These are phyloP conservation scores for Metschnikowia lunata DNA, from an alignment of 805 yeast species.

Conservation along the genomic window DNA sequence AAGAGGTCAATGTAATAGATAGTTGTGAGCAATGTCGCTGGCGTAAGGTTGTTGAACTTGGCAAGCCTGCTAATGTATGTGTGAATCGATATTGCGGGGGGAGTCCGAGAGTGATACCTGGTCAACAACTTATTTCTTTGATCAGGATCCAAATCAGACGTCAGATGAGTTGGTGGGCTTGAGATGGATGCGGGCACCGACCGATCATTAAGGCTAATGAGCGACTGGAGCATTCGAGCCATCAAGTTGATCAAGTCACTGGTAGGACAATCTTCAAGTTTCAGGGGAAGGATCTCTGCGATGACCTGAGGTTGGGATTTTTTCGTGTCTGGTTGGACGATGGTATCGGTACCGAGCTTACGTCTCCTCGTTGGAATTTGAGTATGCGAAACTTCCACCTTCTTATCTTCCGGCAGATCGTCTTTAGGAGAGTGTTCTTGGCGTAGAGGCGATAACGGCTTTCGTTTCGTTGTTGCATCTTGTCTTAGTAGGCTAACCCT, in stretches of 20 bases:
- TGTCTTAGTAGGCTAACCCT: background rate
- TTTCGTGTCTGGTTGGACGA: slow-evolving; percentile 6
- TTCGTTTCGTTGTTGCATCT: background rate
- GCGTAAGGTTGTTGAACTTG: slow-evolving; percentile 80
- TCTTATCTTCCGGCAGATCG: background rate
- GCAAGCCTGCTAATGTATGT: slow-evolving; percentile 69
- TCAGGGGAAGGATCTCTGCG: slow-evolving; percentile 35
- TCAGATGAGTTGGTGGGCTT: slow-evolving; percentile 19
- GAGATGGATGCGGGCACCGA: slow-evolving; percentile 33
- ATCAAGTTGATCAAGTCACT: slow-evolving; percentile 69
- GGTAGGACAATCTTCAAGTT: slow-evolving; percentile 62
- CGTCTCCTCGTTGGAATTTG: slow-evolving; percentile 9
- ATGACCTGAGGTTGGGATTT: slow-evolving; percentile 14
- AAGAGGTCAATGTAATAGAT: slow-evolving; percentile 89
- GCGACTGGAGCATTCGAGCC: slow-evolving; percentile 72
- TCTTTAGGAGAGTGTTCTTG: background rate
- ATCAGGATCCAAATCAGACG: slow-evolving; percentile 21
- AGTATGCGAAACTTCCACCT: slow-evolving; percentile 2
- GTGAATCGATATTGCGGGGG: slow-evolving; percentile 79
- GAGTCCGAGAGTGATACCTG: slow-evolving; percentile 88
- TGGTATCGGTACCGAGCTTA: slow-evolving; percentile 3
- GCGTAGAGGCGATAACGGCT: slow-evolving; percentile 6
- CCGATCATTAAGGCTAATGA: slow-evolving; percentile 71
- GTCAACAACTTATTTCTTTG: slow-evolving; percentile 46
- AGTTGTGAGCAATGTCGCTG: slow-evolving; percentile 73